A percentile compares a stretch with the other conserved stretches of the same genome.
phyloP scores from a whole-genome alignment of 1,139 yeast species.

The Hyphopichia pseudoburtonii region DNA sequence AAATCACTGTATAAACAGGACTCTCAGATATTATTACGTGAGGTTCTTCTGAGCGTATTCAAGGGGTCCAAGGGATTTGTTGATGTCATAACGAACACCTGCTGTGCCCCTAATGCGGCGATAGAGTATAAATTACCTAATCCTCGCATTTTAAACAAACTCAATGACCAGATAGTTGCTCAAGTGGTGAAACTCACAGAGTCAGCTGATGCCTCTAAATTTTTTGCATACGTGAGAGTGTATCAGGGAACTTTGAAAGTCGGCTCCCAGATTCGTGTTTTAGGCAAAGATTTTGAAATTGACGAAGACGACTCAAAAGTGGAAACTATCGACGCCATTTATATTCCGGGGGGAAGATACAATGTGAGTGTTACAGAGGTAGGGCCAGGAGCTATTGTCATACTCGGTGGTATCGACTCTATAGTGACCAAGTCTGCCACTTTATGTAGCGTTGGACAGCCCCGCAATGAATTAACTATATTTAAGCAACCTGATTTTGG shows the following conservation, averaged over 20 bases:
- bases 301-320: constrained; percentile 56
- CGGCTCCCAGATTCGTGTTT: constrained; percentile 50
- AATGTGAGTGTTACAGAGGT: constrained; percentile 55
- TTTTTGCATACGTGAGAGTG: constrained; percentile 61
- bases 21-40: constrained; percentile 55
- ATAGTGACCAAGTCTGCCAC: constrained; percentile 62
- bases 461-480: constrained; percentile 3
- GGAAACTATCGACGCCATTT: constrained; percentile 48
- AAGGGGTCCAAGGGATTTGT: constrained; percentile 53
- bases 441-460: constrained; percentile 27
- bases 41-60: constrained; percentile 57
- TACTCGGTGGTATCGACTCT: constrained; percentile 63
- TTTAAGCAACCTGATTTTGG: constrained; percentile 47
- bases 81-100: constrained; percentile 39
- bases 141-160: not conserved
- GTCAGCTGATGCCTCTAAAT: constrained; percentile 44
- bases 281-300: constrained; percentile 55
- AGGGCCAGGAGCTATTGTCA: constrained; percentile 63
- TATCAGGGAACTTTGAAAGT: constrained; percentile 55
- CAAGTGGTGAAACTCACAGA: constrained; percentile 63
- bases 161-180: constrained; percentile 32
- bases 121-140: not conserved
- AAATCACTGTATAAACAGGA: constrained; percentile 48
- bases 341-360: constrained; percentile 73
- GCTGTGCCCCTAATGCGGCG: constrained; percentile 42